Evolutionary conservation across 1,139 yeast genomes (phyloP).

Genomic region (Debaryomyces sp.): DNA sequence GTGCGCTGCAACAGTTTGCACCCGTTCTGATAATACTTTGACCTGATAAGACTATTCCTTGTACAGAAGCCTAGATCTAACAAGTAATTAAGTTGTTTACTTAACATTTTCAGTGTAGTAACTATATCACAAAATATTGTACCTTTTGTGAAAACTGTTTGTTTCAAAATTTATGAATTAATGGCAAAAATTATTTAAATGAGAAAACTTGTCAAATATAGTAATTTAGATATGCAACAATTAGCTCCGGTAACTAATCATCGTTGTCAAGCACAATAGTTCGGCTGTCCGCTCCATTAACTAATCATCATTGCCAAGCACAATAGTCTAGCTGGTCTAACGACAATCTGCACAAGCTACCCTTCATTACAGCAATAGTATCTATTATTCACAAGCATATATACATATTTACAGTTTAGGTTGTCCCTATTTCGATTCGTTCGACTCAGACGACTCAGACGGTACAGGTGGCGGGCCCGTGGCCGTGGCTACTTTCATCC

Average conservation of each 20-base stretch:
- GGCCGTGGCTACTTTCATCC: slow-evolving; percentile 29
- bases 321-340: background rate
- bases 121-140: too few relatives aligned
- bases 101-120: too few relatives aligned
- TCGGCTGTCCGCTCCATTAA: too few relatives aligned
- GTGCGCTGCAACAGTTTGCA: background rate
- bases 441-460: background rate
- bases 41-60: background rate
- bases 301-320: too few relatives aligned
- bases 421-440: background rate
- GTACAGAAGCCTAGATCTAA: too few relatives aligned
- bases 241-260: background rate
- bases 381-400: background rate
- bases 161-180: too few relatives aligned
- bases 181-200: too few relatives aligned
- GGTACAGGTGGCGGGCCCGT: slow-evolving; percentile 1
- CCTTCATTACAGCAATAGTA: background rate
- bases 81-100: too few relatives aligned
- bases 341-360: background rate
- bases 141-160: too few relatives aligned
- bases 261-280: too few relatives aligned
- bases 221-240: too few relatives aligned
- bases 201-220: too few relatives aligned
- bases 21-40: background rate
- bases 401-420: background rate